Conservation (phyloP, 1,139 yeast species). For the Candida sanyaensis region DNA sequence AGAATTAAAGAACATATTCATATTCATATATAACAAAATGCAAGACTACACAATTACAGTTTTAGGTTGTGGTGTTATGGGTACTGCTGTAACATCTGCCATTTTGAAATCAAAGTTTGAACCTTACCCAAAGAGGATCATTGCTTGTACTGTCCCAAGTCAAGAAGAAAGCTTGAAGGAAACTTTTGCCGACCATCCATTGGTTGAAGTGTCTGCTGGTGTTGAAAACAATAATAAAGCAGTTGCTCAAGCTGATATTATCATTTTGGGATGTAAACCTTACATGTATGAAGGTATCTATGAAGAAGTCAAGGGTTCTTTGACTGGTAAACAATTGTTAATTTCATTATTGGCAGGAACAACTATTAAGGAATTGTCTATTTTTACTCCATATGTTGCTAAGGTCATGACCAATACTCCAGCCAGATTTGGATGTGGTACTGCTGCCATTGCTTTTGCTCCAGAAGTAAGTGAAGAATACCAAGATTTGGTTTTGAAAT, state of each 20-base stretch:
- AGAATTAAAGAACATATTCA: background rate
- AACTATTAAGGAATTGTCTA: slow-evolving; percentile 68
- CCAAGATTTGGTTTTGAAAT: slow-evolving; percentile 54
- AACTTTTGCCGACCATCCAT: slow-evolving; percentile 28
- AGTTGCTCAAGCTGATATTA: slow-evolving; percentile 62
- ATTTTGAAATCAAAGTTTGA: slow-evolving; percentile 50
- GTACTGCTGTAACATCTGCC: slow-evolving; percentile 91
- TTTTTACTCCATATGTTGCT: slow-evolving; percentile 61
- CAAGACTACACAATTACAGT: slow-evolving; percentile 69
- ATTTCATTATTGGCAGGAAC: slow-evolving; percentile 92
- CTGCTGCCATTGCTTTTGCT: slow-evolving; percentile 85
- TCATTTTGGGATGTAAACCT: slow-evolving; percentile 87
- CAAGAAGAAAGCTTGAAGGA: slow-evolving; percentile 16
- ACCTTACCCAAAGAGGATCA: slow-evolving; percentile 70
- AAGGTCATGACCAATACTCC: slow-evolving; percentile 99
- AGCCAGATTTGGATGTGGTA: slow-evolving; percentile 87
- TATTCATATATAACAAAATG: slow-evolving; percentile 24
- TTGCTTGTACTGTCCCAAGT: slow-evolving; percentile 72
- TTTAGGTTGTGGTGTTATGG: slow-evolving; percentile 95
- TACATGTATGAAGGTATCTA: slow-evolving; percentile 67
- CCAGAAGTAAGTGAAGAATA: slow-evolving; percentile 47
- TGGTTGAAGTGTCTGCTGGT: slow-evolving; percentile 57
- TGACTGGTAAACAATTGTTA: slow-evolving; percentile 59
- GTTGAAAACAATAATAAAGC: slow-evolving; percentile 54
- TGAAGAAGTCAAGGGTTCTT: slow-evolving; percentile 40